A percentile compares a stretch with the other conserved stretches of the same genome.
Conservation (phyloP, 2,329 filamentous ascomycete genomes). For the Cladosporium sp. region DNA sequence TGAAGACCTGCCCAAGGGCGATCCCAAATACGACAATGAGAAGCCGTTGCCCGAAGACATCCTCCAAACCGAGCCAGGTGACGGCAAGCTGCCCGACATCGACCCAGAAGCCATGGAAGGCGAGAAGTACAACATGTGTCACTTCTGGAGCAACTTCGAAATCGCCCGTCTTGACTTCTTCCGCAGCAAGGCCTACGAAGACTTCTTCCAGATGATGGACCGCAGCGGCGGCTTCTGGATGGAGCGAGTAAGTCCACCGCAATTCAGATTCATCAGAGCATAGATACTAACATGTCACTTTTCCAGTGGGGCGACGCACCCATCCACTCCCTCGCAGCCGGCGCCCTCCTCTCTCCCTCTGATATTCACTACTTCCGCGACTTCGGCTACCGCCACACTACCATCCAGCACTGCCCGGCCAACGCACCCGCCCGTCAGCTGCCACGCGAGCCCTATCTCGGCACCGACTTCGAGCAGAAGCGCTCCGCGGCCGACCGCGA, state of each 20-base stretch:
- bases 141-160: conserved; percentile 99
- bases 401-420: conserved; percentile 95
- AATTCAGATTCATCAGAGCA: background rate
- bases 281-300: conserved; percentile 35
- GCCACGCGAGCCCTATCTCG: conserved; percentile 69
- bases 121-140: conserved; percentile 99
- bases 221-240: conserved; percentile 98
- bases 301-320: conserved; percentile 93
- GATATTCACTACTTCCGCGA: conserved; percentile 99
- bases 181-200: conserved; percentile 93
- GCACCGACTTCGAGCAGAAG: conserved; percentile 48
- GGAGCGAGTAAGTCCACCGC: conserved; percentile 68
- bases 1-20: conserved; percentile 43
- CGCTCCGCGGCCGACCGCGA: conserved; percentile 53
- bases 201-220: conserved; percentile 99
- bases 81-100: conserved; percentile 69
- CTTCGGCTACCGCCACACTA: conserved; percentile 96
- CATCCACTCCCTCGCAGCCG: conserved; percentile 94
- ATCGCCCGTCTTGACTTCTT: conserved; percentile 95
- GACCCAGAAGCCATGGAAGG: conserved; percentile 94
- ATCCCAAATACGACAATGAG: conserved; percentile 60
- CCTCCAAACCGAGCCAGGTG: conserved; percentile 67
- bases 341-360: conserved; percentile 71
- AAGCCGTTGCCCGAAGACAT: conserved; percentile 75
- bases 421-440: conserved; percentile 89